Percentiles rank a stretch among this genome's conserved stretches.
phyloP scores from a whole-genome alignment of 257 asterid species.

The Solanum piurae region DNA sequence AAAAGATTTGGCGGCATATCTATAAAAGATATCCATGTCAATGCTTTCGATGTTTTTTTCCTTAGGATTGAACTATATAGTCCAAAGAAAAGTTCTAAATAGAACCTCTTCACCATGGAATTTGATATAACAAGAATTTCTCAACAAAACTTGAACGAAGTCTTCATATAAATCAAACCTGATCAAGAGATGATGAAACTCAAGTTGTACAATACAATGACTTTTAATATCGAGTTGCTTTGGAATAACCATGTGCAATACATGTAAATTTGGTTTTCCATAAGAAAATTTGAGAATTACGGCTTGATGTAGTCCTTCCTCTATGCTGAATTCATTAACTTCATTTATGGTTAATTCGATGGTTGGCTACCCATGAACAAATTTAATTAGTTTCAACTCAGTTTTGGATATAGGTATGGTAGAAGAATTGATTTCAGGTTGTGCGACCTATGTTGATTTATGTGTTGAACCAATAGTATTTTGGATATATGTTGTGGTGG shows the following conservation, averaged over 20 bases:
- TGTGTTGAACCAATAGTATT: neutral
- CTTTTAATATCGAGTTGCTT: neutral
- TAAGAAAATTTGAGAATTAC: neutral
- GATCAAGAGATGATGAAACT: neutral
- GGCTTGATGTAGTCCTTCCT: neutral
- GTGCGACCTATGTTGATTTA: neutral
- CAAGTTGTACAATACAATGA: neutral
- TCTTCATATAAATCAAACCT: neutral
- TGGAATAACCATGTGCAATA: neutral
- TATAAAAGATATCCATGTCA: neutral
- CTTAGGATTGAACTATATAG: neutral
- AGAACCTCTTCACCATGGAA: neutral
- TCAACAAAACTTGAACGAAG: neutral
- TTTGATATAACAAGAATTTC: neutral
- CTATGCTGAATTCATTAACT: too few species aligned
- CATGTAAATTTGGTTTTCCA: neutral
- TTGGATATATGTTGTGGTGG: neutral
- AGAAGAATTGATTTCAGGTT: neutral
- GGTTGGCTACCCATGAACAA: neutral
- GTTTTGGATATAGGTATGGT: neutral
- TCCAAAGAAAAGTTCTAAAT: neutral
- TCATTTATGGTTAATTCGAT: neutral
- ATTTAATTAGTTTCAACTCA: neutral
- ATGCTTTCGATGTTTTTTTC: neutral
- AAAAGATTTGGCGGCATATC: neutral